Base-by-base conservation (phyloP, 768 basidiomycete genomes). In the Tephrocybe sp. region DNA sequence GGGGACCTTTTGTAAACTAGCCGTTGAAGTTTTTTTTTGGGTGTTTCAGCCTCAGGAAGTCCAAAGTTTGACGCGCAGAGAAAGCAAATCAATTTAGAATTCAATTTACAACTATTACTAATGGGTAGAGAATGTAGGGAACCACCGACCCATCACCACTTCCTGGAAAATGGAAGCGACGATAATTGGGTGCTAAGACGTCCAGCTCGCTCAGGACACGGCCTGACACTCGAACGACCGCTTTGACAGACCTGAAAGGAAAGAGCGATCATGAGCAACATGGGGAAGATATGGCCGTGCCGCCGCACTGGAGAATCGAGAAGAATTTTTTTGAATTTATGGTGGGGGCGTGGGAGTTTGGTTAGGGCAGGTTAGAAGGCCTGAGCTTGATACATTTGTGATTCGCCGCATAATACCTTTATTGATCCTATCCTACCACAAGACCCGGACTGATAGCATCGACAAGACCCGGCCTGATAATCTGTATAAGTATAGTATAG, bases 171-270 rank as follows among this genome's bases (percentile, higher is more conserved):
- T 42, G 58, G 57, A 63, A 67, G 75, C 77, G 70, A 76, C 69
- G 79, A 84, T 63, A 54, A 75, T 60, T 69, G 86, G 87, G 89
- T 89, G 44, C 87, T 91, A 59, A 89, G 89, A 90, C 77, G 86
- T 84, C 83, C 87, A 67, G 53, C 56, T 87, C 71, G 52, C 57
- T 90, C 87, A 77, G 73, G 73, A 74, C 89, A 86, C 86, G 78
- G 76, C 84, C 75, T 89, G 89, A 91, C 89, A 89, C 89, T 91
- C 89, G 65, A 89, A 90, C 87, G 67, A 75, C 85, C 77, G 81
- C 84, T 75, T 87, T 64, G 61, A 69, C 61, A 60, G 58, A 54
- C 67, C 61, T 60, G 64, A 52, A 63, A 54, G 60, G 63, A 57
- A 56, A 67, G 72, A 66, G 76, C 84, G 72, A 80, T 76, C 74